A percentile compares a stretch with the other conserved stretches of the same genome.
Conservation (phyloP, 1,284 basidiomycete species). For the Cronartium quercuum region DNA sequence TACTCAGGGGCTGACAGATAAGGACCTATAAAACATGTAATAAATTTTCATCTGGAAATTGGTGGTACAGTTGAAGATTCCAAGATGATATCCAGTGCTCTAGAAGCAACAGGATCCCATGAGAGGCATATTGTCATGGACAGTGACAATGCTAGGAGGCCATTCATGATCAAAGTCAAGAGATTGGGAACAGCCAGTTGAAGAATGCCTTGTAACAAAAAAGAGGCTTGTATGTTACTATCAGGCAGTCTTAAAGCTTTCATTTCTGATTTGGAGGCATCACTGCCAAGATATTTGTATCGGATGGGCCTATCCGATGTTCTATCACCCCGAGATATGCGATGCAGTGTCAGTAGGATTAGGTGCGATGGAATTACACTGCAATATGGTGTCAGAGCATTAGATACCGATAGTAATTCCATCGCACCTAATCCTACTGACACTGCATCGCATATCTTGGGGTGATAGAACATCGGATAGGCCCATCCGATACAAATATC, state of each 20-base stretch:
- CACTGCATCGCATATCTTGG: too few relatives aligned
- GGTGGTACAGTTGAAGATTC: conserved; percentile 62
- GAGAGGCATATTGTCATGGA: conserved; percentile 56
- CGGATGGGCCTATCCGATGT: too few relatives aligned
- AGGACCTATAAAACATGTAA: conserved; percentile 67
- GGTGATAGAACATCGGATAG: too few relatives aligned
- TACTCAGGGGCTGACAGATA: too few relatives aligned
- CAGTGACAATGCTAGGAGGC: conserved; percentile 2
- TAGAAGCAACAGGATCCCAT: conserved; percentile 67
- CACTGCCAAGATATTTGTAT: too few relatives aligned
- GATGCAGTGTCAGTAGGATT: too few relatives aligned
- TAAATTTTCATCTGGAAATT: conserved; percentile 65
- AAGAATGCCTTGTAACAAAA: conserved; percentile 74
- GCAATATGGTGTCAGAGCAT: too few relatives aligned
- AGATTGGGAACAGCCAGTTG: conserved; percentile 62
- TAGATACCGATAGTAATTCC: too few relatives aligned
- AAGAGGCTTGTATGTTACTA: conserved; percentile 73
- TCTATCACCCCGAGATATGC: too few relatives aligned
- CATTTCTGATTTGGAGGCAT: conserved; percentile 2
- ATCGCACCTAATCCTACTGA: too few relatives aligned
- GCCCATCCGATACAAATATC: too few relatives aligned
- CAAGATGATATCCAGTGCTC: conserved; percentile 70
- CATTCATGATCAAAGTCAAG: conserved; percentile 62
- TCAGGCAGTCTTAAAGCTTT: conserved; percentile 52
- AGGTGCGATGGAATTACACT: too few relatives aligned